Evolutionary conservation across 148 eudicot genomes (phyloP).

Genomic region (Amaranthus palmeri): DNA sequence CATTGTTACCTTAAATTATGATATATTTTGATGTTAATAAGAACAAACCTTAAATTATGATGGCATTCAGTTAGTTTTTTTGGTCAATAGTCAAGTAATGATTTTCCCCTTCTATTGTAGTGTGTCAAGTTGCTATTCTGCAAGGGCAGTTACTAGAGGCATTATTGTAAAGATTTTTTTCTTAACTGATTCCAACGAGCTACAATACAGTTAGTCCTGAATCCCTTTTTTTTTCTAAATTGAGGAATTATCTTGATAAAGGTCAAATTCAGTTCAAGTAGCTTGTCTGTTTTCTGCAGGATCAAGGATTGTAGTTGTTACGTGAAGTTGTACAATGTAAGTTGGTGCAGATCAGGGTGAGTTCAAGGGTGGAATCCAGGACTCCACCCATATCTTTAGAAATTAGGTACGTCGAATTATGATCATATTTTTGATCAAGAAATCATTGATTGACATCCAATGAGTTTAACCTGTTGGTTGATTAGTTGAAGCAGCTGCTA

Average conservation of each 20-base stretch:
- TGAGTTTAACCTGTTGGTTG: neutral
- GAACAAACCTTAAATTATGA: neutral
- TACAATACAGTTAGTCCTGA: neutral
- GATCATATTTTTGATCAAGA: neutral
- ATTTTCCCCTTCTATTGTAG: neutral
- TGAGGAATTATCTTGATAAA: neutral
- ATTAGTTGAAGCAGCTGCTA: slow-evolving; percentile 10
- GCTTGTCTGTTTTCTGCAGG: slow-evolving; percentile 10
- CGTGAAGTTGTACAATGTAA: slow-evolving; percentile 21
- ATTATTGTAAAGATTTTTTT: neutral
- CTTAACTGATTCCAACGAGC: neutral
- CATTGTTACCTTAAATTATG: too few species aligned
- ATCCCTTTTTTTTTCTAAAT: neutral
- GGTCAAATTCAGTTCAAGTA: neutral
- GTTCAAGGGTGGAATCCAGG: slow-evolving; percentile 30
- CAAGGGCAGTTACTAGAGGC: slow-evolving; percentile 3
- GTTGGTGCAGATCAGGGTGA: slow-evolving; percentile 25
- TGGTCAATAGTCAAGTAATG: neutral
- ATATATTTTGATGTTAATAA: too few species aligned
- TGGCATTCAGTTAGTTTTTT: neutral
- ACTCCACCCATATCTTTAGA: slow-evolving; percentile 23
- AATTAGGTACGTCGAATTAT: slow-evolving; percentile 13
- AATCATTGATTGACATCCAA: neutral
- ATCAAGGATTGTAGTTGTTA: slow-evolving; percentile 2
- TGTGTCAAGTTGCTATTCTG: neutral